Conservation (phyloP, 2,329 filamentous ascomycete genomes). For the Colletotrichum gloeosporioides region DNA sequence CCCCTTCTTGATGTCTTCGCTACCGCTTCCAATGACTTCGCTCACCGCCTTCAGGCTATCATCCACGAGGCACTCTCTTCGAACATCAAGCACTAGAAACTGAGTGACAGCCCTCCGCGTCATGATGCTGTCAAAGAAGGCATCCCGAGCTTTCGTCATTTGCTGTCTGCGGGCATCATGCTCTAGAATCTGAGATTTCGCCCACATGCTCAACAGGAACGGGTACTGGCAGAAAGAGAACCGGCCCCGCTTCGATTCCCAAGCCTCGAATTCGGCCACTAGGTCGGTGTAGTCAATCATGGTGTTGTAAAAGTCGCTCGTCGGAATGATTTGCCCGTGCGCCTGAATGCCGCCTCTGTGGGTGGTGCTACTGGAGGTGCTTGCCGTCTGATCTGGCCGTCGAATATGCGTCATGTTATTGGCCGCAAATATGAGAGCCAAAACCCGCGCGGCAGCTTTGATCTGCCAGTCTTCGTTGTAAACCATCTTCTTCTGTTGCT, state of each 20-base stretch:
- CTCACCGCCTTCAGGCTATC: conserved; percentile 87
- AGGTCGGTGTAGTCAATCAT: conserved; percentile 87
- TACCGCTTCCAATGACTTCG: conserved; percentile 79
- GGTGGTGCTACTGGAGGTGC: conserved; percentile 26
- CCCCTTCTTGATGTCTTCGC: conserved; percentile 89
- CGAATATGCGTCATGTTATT: conserved; percentile 64
- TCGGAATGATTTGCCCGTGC: conserved; percentile 74
- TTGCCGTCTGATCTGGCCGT: conserved; percentile 31
- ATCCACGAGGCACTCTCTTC: conserved; percentile 85
- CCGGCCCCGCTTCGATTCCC: conserved; percentile 76
- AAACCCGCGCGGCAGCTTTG: conserved; percentile 77
- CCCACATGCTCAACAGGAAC: conserved; percentile 89
- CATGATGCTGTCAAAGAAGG: conserved; percentile 90
- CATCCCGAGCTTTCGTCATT: conserved; percentile 85
- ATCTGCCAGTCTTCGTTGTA: conserved; percentile 92
- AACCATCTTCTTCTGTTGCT: conserved; percentile 59
- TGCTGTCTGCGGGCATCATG: conserved; percentile 89
- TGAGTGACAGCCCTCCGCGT: conserved; percentile 76
- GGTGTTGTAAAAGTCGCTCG: conserved; percentile 87
- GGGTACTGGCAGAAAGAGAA: conserved; percentile 94
- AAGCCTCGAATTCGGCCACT: conserved; percentile 83
- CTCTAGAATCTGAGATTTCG: conserved; percentile 90
- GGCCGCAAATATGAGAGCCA: conserved; percentile 81
- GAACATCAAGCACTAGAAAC: conserved; percentile 77
- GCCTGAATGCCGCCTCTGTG: conserved; percentile 46